Percentiles rank a stretch among this genome's conserved stretches.
phyloP scores from a whole-genome alignment of 2,329 filamentous ascomycete species.

The Fusarium verticillioides region DNA sequence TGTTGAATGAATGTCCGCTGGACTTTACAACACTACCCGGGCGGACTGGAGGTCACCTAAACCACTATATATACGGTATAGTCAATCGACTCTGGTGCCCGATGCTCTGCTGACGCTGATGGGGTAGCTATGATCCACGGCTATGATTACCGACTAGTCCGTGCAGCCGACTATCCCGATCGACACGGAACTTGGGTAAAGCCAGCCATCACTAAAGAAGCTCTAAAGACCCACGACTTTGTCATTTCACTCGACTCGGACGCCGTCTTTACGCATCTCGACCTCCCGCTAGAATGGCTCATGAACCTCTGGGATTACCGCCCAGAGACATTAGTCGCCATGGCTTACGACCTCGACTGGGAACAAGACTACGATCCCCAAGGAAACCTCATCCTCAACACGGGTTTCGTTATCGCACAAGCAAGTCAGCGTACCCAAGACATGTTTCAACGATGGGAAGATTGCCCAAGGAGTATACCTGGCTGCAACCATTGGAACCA shows the following conservation, averaged over 20 bases:
- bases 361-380: conserved; percentile 50
- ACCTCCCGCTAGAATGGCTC: conserved; percentile 60
- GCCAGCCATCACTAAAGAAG: conserved; percentile 52
- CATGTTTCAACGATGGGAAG: conserved; percentile 30
- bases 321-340: conserved; percentile 54
- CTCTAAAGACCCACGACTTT: conserved; percentile 53
- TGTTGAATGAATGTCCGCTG: conserved; percentile 7
- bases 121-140: conserved; percentile 54
- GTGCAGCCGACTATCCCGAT: conserved; percentile 53
- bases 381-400: conserved; percentile 40
- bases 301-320: conserved; percentile 59
- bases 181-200: conserved; percentile 60
- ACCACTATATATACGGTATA: conserved; percentile 41
- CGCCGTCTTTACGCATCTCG: conserved; percentile 53
- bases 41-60: conserved; percentile 21
- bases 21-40: not conserved
- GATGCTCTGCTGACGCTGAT: not conserved
- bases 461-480: conserved; percentile 9
- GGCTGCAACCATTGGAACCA: conserved; percentile 12
- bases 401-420: conserved; percentile 38
- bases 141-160: conserved; percentile 61
- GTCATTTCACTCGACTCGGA: conserved; percentile 60
- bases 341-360: conserved; percentile 58
- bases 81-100: accelerated
- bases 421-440: conserved; percentile 39